A percentile compares a stretch with the other conserved stretches of the same genome.
Conservation (phyloP, 805 yeast genomes). For the Schwanniomyces pseudopolymorphus region DNA sequence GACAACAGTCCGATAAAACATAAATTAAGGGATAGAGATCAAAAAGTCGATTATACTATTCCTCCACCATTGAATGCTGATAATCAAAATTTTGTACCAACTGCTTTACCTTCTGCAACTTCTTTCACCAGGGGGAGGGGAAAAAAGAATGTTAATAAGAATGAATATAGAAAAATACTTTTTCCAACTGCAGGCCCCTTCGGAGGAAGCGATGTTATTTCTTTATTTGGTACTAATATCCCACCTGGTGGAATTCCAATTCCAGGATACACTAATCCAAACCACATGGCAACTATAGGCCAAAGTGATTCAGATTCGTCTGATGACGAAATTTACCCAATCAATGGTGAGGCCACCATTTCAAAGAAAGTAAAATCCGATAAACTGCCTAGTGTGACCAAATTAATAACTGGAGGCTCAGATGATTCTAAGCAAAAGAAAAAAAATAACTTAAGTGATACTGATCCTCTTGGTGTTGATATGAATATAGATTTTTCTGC, state of each 20-base stretch:
- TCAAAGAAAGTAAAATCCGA: conserved; percentile 10
- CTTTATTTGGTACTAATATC: conserved; percentile 71
- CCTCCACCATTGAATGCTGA: conserved; percentile 74
- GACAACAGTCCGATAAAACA: conserved; percentile 46
- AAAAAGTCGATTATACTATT: conserved; percentile 68
- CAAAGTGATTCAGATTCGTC: conserved; percentile 60
- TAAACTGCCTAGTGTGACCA: conserved; percentile 21
- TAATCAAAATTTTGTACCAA: conserved; percentile 22
- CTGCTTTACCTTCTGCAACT: conserved; percentile 13
- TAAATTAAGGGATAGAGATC: conserved; percentile 49
- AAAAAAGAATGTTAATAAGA: conserved; percentile 42
- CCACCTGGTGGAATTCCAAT: conserved; percentile 50
- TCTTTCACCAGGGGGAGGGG: conserved; percentile 34
- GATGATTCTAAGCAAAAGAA: conserved; percentile 41
- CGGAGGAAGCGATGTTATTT: conserved; percentile 91
- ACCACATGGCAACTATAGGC: conserved; percentile 30
- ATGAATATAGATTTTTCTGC: conserved; percentile 81
- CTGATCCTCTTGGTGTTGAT: conserved; percentile 90
- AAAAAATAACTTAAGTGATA: conserved; percentile 71
- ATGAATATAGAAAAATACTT: conserved; percentile 59
- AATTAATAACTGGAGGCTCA: conserved; percentile 32
- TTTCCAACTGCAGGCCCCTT: conserved; percentile 97
- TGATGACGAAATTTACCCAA: conserved; percentile 56
- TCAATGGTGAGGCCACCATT: conserved; percentile 39
- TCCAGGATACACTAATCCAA: conserved; percentile 29